Evolutionary conservation across 768 basidiomycete genomes (phyloP).

Genomic region (Rhizopogon rudus): DNA sequence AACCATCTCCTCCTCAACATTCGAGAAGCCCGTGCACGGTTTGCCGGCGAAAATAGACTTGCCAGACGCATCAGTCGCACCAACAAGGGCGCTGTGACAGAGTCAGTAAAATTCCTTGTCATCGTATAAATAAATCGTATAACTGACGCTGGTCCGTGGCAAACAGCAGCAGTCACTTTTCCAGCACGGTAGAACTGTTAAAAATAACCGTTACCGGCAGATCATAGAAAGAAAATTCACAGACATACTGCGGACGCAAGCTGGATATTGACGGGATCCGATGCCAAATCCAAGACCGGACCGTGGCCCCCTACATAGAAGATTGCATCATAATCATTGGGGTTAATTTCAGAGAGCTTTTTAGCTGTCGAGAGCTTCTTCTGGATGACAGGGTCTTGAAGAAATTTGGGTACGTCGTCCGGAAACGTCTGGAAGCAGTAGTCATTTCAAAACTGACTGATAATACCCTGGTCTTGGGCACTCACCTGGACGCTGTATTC

Average conservation of each 20-base stretch:
- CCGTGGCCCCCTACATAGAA: slow-evolving; percentile 82
- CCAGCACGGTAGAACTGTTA: slow-evolving; percentile 59
- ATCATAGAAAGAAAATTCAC: background rate
- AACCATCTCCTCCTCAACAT: slow-evolving; percentile 55
- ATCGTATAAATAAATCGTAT: background rate
- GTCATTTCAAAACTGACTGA: background rate
- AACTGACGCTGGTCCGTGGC: slow-evolving; percentile 68
- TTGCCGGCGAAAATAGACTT: slow-evolving; percentile 63
- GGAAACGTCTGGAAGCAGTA: slow-evolving; percentile 37
- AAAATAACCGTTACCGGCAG: background rate
- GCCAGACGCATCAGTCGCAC: slow-evolving; percentile 46
- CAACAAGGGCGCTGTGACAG: slow-evolving; percentile 46
- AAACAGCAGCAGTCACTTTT: slow-evolving; percentile 69
- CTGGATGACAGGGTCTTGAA: slow-evolving; percentile 51
- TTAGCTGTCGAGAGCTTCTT: slow-evolving; percentile 51
- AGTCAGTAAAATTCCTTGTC: background rate
- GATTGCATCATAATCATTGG: slow-evolving; percentile 62
- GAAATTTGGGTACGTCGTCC: slow-evolving; percentile 56
- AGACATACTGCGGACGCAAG: slow-evolving; percentile 49
- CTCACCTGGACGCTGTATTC: slow-evolving; percentile 45
- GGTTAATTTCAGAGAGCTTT: slow-evolving; percentile 54
- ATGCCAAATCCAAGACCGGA: slow-evolving; percentile 66
- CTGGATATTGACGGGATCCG: slow-evolving; percentile 49
- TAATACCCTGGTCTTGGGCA: background rate
- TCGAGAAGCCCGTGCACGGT: slow-evolving; percentile 62